Conservation (phyloP, 257 asterid genomes). For the Marsdenia floribunda region DNA sequence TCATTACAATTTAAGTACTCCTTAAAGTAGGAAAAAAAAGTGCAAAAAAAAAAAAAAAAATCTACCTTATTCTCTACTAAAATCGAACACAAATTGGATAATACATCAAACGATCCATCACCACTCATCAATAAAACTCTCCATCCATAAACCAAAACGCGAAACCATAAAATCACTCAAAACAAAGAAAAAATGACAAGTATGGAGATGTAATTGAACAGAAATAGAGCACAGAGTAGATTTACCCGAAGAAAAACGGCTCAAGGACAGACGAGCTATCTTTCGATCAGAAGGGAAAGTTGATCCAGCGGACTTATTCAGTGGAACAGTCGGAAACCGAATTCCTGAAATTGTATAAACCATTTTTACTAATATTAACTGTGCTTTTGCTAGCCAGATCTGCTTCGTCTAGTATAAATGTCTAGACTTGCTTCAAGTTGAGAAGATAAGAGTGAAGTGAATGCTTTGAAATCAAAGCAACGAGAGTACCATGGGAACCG, state of each 20-base stretch:
- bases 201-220: too few relatives aligned
- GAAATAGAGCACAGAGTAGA: neutral
- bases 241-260: slow-evolving; percentile 41
- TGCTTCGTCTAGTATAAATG: neutral
- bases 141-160: neutral
- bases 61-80: neutral
- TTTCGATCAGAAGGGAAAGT: slow-evolving; percentile 29
- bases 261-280: slow-evolving; percentile 27
- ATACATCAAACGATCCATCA: neutral
- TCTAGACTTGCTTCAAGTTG: neutral
- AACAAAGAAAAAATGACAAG: neutral
- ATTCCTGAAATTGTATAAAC: slow-evolving; percentile 62
- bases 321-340: slow-evolving; percentile 51
- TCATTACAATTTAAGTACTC: too few relatives aligned
- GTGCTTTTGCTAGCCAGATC: neutral
- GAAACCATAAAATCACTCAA: neutral
- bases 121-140: neutral
- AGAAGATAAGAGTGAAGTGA: slow-evolving; percentile 1
- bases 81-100: neutral
- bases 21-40: neutral
- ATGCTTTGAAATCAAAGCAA: slow-evolving; percentile 24
- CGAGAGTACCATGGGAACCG: slow-evolving; percentile 37
- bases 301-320: slow-evolving; percentile 36
- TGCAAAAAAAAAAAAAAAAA: too few relatives aligned
- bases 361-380: slow-evolving; percentile 26